These are phyloP conservation scores for Sporothrix curviconia DNA, from an alignment of 2,329 filamentous ascomycete species.

Conservation along the genomic window DNA sequence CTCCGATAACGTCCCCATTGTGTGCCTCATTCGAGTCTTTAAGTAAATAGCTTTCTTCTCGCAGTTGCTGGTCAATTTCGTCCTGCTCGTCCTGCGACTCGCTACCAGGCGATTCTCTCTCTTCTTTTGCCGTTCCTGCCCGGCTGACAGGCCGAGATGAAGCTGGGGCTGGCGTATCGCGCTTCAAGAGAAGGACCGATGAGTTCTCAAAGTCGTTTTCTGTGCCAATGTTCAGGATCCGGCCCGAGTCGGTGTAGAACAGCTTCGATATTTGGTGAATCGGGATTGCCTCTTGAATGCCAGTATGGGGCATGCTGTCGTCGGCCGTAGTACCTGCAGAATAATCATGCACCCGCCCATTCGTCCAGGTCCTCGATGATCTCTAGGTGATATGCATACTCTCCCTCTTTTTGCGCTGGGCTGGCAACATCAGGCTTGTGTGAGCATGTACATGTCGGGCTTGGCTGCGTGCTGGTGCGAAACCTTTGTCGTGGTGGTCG, in stretches of 20 bases:
- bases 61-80: constrained; percentile 42
- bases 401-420: no score
- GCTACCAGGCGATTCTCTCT: constrained; percentile 13
- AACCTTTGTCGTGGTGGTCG: constrained; percentile 30
- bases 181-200: constrained; percentile 67
- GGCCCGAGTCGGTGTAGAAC: constrained; percentile 87
- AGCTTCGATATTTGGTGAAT: constrained; percentile 69
- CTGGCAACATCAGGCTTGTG: no score
- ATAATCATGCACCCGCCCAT: constrained; percentile 44
- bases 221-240: constrained; percentile 70
- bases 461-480: constrained; percentile 19
- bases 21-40: no score
- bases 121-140: no score
- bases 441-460: neutral
- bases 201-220: constrained; percentile 59
- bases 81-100: constrained; percentile 33
- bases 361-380: constrained; percentile 73
- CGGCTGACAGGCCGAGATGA: no score
- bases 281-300: constrained; percentile 48
- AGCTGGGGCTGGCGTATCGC: constrained; percentile 58
- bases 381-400: constrained; percentile 72
- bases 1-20: no score
- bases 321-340: constrained; percentile 26
- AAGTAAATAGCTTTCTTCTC: constrained; percentile 27
- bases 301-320: constrained; percentile 37